A percentile compares a stretch with the other conserved stretches of the same genome.
Conservation (phyloP, 345 rosid species). For the Arabidopsis arenosa region DNA sequence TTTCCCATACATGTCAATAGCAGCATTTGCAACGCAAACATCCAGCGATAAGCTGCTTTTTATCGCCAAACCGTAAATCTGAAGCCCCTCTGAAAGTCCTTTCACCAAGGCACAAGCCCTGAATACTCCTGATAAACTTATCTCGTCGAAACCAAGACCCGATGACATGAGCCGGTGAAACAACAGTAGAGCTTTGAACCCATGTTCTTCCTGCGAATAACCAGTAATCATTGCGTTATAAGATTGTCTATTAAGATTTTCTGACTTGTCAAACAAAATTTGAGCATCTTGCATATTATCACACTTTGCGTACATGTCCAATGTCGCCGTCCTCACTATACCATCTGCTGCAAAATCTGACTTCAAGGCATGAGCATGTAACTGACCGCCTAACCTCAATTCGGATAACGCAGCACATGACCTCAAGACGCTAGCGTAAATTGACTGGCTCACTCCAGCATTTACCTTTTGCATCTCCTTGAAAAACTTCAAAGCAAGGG, state of each 20-base stretch:
- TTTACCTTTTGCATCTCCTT: slow-evolving; percentile 68
- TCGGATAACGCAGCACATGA: slow-evolving; percentile 73
- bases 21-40: slow-evolving; percentile 80
- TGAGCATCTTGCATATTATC: slow-evolving; percentile 67
- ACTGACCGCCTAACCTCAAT: slow-evolving; percentile 65
- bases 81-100: slow-evolving; percentile 73
- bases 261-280: slow-evolving; percentile 68
- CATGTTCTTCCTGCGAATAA: slow-evolving; percentile 58
- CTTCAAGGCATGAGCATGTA: slow-evolving; percentile 86
- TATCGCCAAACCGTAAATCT: slow-evolving; percentile 65
- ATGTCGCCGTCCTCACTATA: slow-evolving; percentile 81
- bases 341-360: slow-evolving; percentile 61
- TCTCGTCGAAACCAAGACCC: slow-evolving; percentile 74
- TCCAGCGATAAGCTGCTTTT: slow-evolving; percentile 57
- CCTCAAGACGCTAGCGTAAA: slow-evolving; percentile 83
- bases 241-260: slow-evolving; percentile 65
- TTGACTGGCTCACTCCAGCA: slow-evolving; percentile 75
- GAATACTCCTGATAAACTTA: slow-evolving; percentile 83
- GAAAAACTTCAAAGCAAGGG: slow-evolving; percentile 63
- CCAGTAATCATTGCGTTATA: slow-evolving; percentile 88
- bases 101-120: slow-evolving; percentile 77
- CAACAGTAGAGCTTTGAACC: slow-evolving; percentile 64
- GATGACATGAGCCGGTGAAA: slow-evolving; percentile 60
- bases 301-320: slow-evolving; percentile 97
- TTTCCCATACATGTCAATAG: slow-evolving; percentile 93